Evolutionary conservation across 768 basidiomycete genomes (phyloP), one percentile per base, ranked within the genome.

Genomic region (Mycena floridula): DNA sequence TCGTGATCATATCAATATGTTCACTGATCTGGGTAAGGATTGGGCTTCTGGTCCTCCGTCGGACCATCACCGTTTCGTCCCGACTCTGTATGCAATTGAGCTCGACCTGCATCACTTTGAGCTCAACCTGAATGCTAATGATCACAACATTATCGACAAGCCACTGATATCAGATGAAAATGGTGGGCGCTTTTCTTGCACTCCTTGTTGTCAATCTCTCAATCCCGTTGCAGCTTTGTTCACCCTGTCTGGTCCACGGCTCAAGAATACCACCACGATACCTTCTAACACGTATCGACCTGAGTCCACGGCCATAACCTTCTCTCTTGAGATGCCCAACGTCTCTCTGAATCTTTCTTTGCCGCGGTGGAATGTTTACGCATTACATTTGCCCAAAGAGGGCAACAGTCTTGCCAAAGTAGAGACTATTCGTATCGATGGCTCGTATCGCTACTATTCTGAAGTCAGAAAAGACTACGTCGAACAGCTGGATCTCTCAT

Each of bases 71-170:
- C 82, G 81, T 37, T 98, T 93, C 60, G 72, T 92, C 18, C 94
- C 95, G 0, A 90, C 77, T 60, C 57, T 81, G 6, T 98, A 98
- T 62, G 61, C 61, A 13, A 63, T 94, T 50, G 71, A 84, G 40
- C 51, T 96, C 39, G 73, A 81, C 45, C 61, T 97, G 47, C 72
- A 82, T 57, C 81, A 90, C 54, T 94, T 82, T 62, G 74, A 79
- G 47, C 58, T 95, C 40, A 85, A 86, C 53, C 59, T 89, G 21
- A 94, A 89, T 57, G 80, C 89, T 42, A 98, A 98, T 57, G 95
- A 98, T 61, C 91, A 92, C 57, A 98, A 98, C 57, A 90, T 98
- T 57, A 88, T 98, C 40, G 91, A 96, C 67, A 88, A 86, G 49
- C 91, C 93, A 3, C 65, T 83, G 25, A 68, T 82, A 45, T 68